phyloP scores from a whole-genome alignment of 208 protist species.

The Trypanosoma brucei region DNA sequence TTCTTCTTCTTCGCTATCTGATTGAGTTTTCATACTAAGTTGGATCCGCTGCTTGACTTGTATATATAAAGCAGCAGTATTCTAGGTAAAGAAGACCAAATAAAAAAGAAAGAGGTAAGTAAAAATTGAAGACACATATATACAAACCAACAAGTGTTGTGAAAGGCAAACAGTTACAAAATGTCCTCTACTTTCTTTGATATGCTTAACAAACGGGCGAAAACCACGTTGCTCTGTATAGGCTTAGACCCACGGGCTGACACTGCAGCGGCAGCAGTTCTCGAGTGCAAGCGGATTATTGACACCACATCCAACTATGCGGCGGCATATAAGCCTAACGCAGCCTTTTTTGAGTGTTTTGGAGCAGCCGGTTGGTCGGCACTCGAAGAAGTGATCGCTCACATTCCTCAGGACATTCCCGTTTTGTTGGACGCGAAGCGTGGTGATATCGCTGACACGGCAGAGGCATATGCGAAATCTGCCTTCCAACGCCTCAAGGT shows the following conservation, averaged over 20 bases:
- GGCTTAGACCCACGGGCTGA: slow-evolving; percentile 78
- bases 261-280: slow-evolving; percentile 48
- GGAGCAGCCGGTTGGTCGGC: slow-evolving; percentile 68
- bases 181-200: slow-evolving; percentile 62
- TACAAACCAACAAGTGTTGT: background rate
- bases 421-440: slow-evolving; percentile 88
- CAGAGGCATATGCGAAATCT: slow-evolving; percentile 78
- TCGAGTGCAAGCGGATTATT: slow-evolving; percentile 74
- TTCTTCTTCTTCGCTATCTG: background rate
- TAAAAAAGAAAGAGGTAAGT: background rate
- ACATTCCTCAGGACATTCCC: slow-evolving; percentile 69
- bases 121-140: slow-evolving; percentile 4
- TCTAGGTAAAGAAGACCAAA: background rate
- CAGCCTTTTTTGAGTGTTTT: slow-evolving; percentile 85
- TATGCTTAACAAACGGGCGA: slow-evolving; percentile 75
- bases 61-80: too few relatives aligned
- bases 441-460: slow-evolving; percentile 84
- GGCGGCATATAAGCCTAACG: slow-evolving; percentile 87
- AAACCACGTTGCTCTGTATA: slow-evolving; percentile 77
- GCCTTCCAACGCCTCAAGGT: slow-evolving; percentile 74
- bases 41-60: too few relatives aligned
- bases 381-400: slow-evolving; percentile 52
- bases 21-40: too few relatives aligned
- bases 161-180: background rate
- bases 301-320: slow-evolving; percentile 77